Percentiles rank a stretch among this genome's conserved stretches.
phyloP scores from a whole-genome alignment of 2,329 filamentous ascomycete species.

The Allantophomopsis cytisporea region DNA sequence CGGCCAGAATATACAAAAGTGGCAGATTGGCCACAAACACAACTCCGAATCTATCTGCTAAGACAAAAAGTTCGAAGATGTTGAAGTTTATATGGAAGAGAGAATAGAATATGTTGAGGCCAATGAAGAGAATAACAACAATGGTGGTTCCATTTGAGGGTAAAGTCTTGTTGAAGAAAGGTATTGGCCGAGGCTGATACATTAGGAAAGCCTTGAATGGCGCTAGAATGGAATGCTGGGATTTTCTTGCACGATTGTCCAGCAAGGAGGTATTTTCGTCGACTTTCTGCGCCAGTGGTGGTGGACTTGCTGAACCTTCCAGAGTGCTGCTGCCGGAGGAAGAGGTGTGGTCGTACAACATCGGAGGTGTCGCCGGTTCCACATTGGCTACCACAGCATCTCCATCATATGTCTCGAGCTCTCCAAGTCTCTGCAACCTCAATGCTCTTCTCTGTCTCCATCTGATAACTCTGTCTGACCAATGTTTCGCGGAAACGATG shows the following conservation, averaged over 20 bases:
- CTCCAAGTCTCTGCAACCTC: conserved; percentile 2
- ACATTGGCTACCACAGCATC: conserved; percentile 2
- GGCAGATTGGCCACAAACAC: conserved; percentile 33
- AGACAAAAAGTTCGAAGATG: conserved; percentile 36
- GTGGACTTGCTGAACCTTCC: conserved; percentile 6
- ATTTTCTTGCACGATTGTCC: not conserved
- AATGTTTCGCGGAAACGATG: conserved; percentile 9
- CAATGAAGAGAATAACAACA: conserved; percentile 33
- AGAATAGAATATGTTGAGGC: conserved; percentile 42
- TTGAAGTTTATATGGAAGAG: conserved; percentile 35
- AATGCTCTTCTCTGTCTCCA: conserved; percentile 7
- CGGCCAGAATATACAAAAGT: conserved; percentile 46
- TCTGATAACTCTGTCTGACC: conserved; percentile 7
- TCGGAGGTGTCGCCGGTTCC: conserved; percentile 1
- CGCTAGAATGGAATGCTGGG: conserved; percentile 5
- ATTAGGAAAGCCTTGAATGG: conserved; percentile 22
- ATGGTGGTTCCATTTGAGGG: conserved; percentile 43
- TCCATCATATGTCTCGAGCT: conserved; percentile 5
- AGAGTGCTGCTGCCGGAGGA: conserved; percentile 13
- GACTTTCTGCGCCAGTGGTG: conserved; percentile 4
- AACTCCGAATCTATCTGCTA: conserved; percentile 20
- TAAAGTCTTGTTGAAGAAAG: conserved; percentile 39
- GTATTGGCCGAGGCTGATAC: conserved; percentile 43
- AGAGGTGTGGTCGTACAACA: not conserved
- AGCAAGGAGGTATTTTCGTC: conserved; percentile 13